Evolutionary conservation across 768 basidiomycete genomes (phyloP), one percentile per base, ranked within the genome.

Genomic region (Leccinum variicolor): DNA sequence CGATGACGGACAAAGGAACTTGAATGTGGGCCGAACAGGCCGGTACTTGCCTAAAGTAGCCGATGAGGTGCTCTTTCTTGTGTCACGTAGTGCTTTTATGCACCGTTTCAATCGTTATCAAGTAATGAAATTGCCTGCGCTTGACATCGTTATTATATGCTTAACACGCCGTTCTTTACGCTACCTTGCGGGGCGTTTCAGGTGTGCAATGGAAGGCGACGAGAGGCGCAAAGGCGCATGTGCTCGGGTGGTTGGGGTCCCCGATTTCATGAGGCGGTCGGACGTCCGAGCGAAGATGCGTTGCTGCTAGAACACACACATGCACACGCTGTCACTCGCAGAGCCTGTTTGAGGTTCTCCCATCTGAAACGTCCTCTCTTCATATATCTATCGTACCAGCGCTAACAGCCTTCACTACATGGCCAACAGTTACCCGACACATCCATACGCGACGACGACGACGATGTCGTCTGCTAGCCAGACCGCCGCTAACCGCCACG

Each of bases 211-310:
- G 39, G 39, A 41, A n/a, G n/a, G 39, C 9, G 39, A 41, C 17
- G 36, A 39, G 36, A 39, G 36, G 36, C 36, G 33, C 14, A 17
- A 17, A 17, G 34, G 31, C 21, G 55, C 34, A 26, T 58, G 39
- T 43, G 33, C 21, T 43, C 8, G 55, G 56, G 67, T 68, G 67
- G 59, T 69, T 63, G 67, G 67, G 65, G 67, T 66, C 64, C 64
- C 26, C 10, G 34, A 52, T 34, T 25, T 26, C 45, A 47, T 48
- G 34, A 29, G 53, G 52, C 39, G 34, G 34, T 36, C 34, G 39
- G 39, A 41, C 39, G 39, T 41, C 39, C 39, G 39, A 41, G 39
- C 39, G 39, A 41, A 41, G 34, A 36, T 36, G n/a, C 4, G n/a
- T 41, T 41, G 9, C 39, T 41, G 39, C 17, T n/a, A 31, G 29